Conservation (phyloP, 176 grass and related monocot genomes). For the Phragmites australis region DNA sequence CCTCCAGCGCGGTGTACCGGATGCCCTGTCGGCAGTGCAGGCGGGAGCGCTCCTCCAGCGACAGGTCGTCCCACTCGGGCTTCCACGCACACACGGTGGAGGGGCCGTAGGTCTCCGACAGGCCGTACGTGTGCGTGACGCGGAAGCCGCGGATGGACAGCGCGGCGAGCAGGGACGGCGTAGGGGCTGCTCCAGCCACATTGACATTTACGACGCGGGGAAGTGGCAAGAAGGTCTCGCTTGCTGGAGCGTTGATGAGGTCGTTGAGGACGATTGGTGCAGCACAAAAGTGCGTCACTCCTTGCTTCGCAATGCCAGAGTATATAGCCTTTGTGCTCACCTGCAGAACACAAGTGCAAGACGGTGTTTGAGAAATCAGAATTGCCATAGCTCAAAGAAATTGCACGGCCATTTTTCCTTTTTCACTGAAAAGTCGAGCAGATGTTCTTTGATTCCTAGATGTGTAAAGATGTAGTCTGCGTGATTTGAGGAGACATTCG, state of each 20-base stretch:
- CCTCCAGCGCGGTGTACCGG: conserved; percentile 72
- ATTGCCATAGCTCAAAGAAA: neutral
- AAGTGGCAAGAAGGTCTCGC: conserved; percentile 73
- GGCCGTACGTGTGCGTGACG: conserved; percentile 83
- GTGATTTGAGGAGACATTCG: neutral
- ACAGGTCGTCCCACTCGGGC: conserved; percentile 72
- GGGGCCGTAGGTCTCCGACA: conserved; percentile 84
- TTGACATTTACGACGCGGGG: conserved; percentile 67
- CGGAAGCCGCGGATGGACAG: conserved; percentile 75
- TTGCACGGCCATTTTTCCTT: neutral
- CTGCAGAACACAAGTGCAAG: conserved; percentile 34
- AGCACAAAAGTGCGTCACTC: conserved; percentile 86
- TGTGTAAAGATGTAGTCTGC: neutral
- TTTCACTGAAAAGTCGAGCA: neutral
- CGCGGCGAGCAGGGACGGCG: conserved; percentile 62
- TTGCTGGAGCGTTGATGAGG: conserved; percentile 77
- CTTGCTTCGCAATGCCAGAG: conserved; percentile 65
- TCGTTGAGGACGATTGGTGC: conserved; percentile 81
- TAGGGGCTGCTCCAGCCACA: conserved; percentile 76
- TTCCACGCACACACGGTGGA: conserved; percentile 80
- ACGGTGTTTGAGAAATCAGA: conserved; percentile 5
- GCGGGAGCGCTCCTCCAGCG: conserved; percentile 61
- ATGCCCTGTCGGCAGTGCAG: conserved; percentile 84
- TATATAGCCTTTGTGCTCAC: conserved; percentile 83
- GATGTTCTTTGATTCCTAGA: neutral